Evolutionary conservation across 148 eudicot genomes (phyloP), one percentile per base, ranked within the genome.

Genomic region (Rhododendron williamsianum): DNA sequence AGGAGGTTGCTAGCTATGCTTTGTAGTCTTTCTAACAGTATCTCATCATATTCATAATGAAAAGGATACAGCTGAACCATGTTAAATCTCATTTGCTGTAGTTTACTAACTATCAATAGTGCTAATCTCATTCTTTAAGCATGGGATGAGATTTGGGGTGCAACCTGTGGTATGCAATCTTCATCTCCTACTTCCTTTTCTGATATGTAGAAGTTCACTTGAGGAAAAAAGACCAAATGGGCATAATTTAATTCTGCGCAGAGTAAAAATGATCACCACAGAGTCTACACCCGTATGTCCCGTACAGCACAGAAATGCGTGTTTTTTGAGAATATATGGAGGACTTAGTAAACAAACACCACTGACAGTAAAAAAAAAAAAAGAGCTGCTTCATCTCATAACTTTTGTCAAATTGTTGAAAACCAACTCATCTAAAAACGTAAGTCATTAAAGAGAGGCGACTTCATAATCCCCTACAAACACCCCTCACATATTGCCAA

Each of bases 171-270:
- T 76, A 7, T 76, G 25, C 45, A 76, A 1, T 21, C 49, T 73
- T 73, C n/a, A 45, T 21, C 81, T 78, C 16, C n/a, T 9, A n/a
- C 51, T 78, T 78, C 54, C 81, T 78, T 78, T 78, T 45, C 81
- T 21, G 81, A 78, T 10, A 46, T 4, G 54, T 45, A 78, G 11
- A 41, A 63, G 73, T 67, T 19, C 49, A 41, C 25, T 41, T 78
- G 13, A 78, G 51, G 46, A 45, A 23, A 45, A 78, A 78, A 78
- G 56, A 10, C 33, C 16, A 45, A 45, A 78, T 23, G 81, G 33
- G 33, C 27, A 9, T 43, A 77, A 19, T 16, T 43, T 2, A 43
- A 77, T 8, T 43, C 9, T 77, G 51, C 12, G 35, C 81, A 19
- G 80, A 43, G 13, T 43, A 43, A 35, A 33, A 30, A 33, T n/a